Conservation (phyloP, 2,329 filamentous ascomycete species). For the Trichoderma cornu-damae region DNA sequence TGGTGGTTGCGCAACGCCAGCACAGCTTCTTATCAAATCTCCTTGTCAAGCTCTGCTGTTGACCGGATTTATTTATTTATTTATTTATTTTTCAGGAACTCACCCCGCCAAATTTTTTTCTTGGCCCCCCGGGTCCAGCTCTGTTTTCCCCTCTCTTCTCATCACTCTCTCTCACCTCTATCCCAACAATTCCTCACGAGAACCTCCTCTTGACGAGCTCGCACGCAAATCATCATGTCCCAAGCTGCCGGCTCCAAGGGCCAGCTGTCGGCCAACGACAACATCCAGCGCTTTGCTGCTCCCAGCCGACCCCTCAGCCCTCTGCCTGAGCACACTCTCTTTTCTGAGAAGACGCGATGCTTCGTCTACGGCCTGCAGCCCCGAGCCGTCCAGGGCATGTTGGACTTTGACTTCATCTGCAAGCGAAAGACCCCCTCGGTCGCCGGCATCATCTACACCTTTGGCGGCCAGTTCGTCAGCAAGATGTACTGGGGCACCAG, state of each 20-base stretch:
- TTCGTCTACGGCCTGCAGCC: constrained; percentile 99
- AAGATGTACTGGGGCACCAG: constrained; percentile 99
- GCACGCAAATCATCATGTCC: constrained; percentile 43
- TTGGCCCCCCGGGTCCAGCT: neutral
- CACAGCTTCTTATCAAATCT: neutral
- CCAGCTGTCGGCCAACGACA: constrained; percentile 82
- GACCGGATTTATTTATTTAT: no score
- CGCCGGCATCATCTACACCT: constrained; percentile 99
- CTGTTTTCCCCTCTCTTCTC: constrained; percentile 11
- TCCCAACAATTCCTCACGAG: constrained; percentile 29
- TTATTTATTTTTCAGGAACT: constrained; percentile 22
- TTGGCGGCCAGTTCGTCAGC: constrained; percentile 99
- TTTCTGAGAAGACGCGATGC: constrained; percentile 99
- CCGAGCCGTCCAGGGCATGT: constrained; percentile 84
- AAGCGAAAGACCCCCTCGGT: constrained; percentile 95
- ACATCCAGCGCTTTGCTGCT: constrained; percentile 93
- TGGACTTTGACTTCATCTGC: constrained; percentile 99
- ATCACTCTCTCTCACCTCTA: constrained; percentile 24
- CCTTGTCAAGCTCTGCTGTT: constrained; percentile 20
- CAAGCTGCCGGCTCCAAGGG: constrained; percentile 45
- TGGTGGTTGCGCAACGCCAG: constrained; percentile 12
- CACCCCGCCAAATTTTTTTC: constrained; percentile 10
- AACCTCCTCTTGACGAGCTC: constrained; percentile 17
- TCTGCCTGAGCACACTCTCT: constrained; percentile 80
- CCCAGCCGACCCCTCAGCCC: constrained; percentile 91